phyloP scores from a whole-genome alignment of 2,329 filamentous ascomycete genomes.

The Penicillium sp. region DNA sequence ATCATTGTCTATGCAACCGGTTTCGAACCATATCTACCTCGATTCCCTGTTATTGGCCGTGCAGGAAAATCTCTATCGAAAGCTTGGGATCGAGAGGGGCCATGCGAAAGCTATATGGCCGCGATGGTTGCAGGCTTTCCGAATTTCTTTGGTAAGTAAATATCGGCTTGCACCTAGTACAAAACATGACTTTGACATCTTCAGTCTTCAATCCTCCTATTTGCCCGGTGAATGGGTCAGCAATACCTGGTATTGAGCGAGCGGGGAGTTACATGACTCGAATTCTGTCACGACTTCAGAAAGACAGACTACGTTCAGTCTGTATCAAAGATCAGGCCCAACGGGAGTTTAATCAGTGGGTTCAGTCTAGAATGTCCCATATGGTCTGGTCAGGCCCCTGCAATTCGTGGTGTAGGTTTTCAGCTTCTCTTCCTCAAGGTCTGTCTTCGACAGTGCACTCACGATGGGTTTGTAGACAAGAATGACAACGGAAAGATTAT shows the following conservation, averaged over 20 bases:
- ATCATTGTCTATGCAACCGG: background rate
- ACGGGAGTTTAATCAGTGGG: background rate
- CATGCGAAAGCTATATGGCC: conserved; percentile 1
- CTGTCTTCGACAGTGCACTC: background rate
- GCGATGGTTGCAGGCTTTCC: background rate
- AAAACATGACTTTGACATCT: background rate
- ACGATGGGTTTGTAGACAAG: background rate
- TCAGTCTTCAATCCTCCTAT: background rate
- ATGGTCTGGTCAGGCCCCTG: background rate
- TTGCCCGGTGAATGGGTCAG: background rate
- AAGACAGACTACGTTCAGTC: background rate
- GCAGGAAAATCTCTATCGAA: background rate
- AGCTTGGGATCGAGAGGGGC: background rate
- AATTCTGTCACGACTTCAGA: background rate
- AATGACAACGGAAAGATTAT: conserved; percentile 11
- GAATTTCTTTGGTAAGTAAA: background rate
- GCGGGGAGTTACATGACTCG: background rate
- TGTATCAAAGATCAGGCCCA: background rate
- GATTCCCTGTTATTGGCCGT: background rate
- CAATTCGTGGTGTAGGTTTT: background rate
- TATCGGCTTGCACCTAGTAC: background rate
- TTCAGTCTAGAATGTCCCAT: background rate
- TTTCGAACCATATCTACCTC: background rate
- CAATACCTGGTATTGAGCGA: background rate
- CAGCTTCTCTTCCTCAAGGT: background rate